These are phyloP conservation scores for Trichoderma gracile DNA, from an alignment of 2,329 filamentous ascomycete species.

Conservation along the genomic window DNA sequence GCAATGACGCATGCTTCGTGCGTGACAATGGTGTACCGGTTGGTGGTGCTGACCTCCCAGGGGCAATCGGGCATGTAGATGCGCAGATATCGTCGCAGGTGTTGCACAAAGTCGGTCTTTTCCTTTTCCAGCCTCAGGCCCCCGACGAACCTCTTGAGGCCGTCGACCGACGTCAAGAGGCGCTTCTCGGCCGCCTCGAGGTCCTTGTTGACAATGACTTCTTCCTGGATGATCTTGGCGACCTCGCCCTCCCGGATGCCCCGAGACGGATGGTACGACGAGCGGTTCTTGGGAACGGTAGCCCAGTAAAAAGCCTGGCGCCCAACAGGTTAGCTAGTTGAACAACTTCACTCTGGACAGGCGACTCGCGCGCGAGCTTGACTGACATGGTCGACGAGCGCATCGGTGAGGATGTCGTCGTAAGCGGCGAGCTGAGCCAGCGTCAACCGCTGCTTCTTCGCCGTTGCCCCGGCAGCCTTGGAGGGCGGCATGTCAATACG, in stretches of 20 bases:
- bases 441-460: slow-evolving; percentile 72
- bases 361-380: slow-evolving; percentile 1
- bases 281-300: slow-evolving; percentile 88
- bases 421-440: slow-evolving; percentile 86
- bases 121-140: slow-evolving; percentile 73
- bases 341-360: background rate
- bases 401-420: slow-evolving; percentile 94
- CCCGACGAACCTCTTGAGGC: slow-evolving; percentile 69
- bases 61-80: slow-evolving; percentile 93
- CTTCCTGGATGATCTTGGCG: slow-evolving; percentile 58
- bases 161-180: slow-evolving; percentile 67
- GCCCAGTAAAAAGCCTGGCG: slow-evolving; percentile 92
- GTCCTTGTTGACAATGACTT: slow-evolving; percentile 76
- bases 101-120: slow-evolving; percentile 80
- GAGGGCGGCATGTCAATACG: slow-evolving; percentile 41
- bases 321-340: slow-evolving; percentile 12
- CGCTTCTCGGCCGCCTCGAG: slow-evolving; percentile 67
- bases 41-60: slow-evolving; percentile 88
- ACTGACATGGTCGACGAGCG: slow-evolving; percentile 89
- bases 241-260: slow-evolving; percentile 70
- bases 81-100: slow-evolving; percentile 86
- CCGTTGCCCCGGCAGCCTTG: slow-evolving; percentile 36
- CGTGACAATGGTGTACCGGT: slow-evolving; percentile 88
- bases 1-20: slow-evolving; percentile 89
- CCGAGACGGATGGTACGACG: slow-evolving; percentile 80